Evolutionary conservation across 78 protist genomes (phyloP), one percentile per base, ranked within the genome.

Genomic region (Monocercomonoides exilis): DNA sequence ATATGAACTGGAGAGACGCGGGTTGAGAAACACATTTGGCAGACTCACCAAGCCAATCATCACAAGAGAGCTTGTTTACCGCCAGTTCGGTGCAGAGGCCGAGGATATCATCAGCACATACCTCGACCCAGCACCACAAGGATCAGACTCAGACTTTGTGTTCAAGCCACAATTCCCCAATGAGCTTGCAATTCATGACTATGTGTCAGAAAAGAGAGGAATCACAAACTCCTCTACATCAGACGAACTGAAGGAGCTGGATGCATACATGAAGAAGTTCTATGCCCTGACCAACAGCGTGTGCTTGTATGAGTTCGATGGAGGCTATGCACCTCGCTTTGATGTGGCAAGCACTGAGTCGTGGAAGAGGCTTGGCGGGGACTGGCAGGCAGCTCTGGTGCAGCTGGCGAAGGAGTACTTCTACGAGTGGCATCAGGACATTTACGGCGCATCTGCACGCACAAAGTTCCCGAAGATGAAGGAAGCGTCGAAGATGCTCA

Each of bases 11-110:
- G 33, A 5, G 84, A 2, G 38, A 5, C 38, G 70, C 21, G 89
- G 89, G n/a, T 6, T 84, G 43, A 38, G 36, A 84, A 85, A 89
- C 77, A 5, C 6, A 2, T 2, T 84, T 46, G 89, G 63, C n/a
- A 11, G 89, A 0, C 84, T 79, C 6, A 1, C 81, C 44, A 34
- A 29, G 0, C 91, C 91, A 41, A 29, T 1, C 84, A 43, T 89
- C 46, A 43, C 89, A 42, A 36, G 77, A 3, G 21, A 43, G 0
- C 3, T 85, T 11, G 3, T 89, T 33, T 1, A 85, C 3, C 1
- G 41, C 54, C 36, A 84, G 21, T 43, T 86, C 4, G 84, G 44
- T 1, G 54, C n/a, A 3, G 81, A 85, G 45, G 2, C 2, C 43
- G 1, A 81, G 36, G 38, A 34, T 6, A 35, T 89, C 77, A 2